phyloP scores from a whole-genome alignment of 352 stramenopile species.

The Globisporangium barbulae region DNA sequence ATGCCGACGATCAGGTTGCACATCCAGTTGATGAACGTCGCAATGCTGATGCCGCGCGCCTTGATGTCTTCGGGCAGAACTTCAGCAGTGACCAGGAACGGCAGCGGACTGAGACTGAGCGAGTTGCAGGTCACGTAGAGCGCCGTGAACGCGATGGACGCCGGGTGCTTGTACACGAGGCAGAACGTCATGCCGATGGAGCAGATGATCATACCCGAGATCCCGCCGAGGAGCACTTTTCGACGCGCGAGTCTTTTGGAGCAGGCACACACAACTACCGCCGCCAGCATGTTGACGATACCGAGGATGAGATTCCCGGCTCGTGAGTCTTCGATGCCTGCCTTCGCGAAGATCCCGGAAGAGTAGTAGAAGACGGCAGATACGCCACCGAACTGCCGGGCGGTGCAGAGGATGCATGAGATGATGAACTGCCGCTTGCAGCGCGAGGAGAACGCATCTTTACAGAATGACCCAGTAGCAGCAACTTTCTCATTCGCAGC shows the following conservation, averaged over 20 bases:
- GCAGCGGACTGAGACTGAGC: slow-evolving; percentile 33
- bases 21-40: slow-evolving; percentile 37
- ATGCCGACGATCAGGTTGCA: slow-evolving; percentile 36
- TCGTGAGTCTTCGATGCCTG: slow-evolving; percentile 36
- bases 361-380: slow-evolving; percentile 47
- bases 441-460: slow-evolving; percentile 24
- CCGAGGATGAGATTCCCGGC: slow-evolving; percentile 31
- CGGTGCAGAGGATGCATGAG: slow-evolving; percentile 30
- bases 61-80: slow-evolving; percentile 42
- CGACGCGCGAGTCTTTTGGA: slow-evolving; percentile 33
- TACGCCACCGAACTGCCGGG: slow-evolving; percentile 35
- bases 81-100: slow-evolving; percentile 37
- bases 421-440: slow-evolving; percentile 35
- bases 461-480: slow-evolving; percentile 21
- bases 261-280: slow-evolving; percentile 24
- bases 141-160: slow-evolving; percentile 26
- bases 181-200: slow-evolving; percentile 31
- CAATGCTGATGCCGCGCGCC: slow-evolving; percentile 30
- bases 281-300: slow-evolving; percentile 25
- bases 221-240: slow-evolving; percentile 24
- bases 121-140: slow-evolving; percentile 37
- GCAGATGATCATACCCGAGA: slow-evolving; percentile 33
- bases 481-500: slow-evolving; percentile 6
- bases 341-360: slow-evolving; percentile 30
- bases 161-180: slow-evolving; percentile 24